Percentiles rank a stretch among this genome's conserved stretches.
Conservation (phyloP, 495 filamentous ascomycete species). For the Aspergillus steynii region DNA sequence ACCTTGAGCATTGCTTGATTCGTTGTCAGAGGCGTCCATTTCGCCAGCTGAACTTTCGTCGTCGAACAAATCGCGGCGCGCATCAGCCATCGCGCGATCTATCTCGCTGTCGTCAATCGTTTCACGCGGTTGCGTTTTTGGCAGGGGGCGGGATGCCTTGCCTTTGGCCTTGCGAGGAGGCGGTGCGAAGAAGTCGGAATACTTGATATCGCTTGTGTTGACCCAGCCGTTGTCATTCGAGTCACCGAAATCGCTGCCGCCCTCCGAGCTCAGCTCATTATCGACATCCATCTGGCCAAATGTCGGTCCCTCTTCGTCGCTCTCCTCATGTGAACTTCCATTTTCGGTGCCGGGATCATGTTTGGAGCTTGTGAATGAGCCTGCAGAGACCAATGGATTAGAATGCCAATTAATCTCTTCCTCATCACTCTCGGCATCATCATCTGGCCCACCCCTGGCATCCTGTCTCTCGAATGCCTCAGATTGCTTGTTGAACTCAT, state of each 20-base stretch:
- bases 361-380: slow-evolving; percentile 17
- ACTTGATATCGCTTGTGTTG: slow-evolving; percentile 86
- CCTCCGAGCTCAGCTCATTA: slow-evolving; percentile 56
- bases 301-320: slow-evolving; percentile 72
- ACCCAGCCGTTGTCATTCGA: slow-evolving; percentile 49
- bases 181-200: slow-evolving; percentile 88
- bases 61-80: slow-evolving; percentile 89
- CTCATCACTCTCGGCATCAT: slow-evolving; percentile 67
- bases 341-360: slow-evolving; percentile 15
- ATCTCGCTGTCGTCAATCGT: slow-evolving; percentile 60
- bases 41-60: slow-evolving; percentile 61
- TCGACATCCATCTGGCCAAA: slow-evolving; percentile 70
- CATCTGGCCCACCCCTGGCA: slow-evolving; percentile 62
- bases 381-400: slow-evolving; percentile 55
- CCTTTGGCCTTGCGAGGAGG: slow-evolving; percentile 69
- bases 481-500: slow-evolving; percentile 93
- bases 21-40: slow-evolving; percentile 41
- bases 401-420: slow-evolving; percentile 84
- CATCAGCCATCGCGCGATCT: slow-evolving; percentile 84
- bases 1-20: slow-evolving; percentile 49
- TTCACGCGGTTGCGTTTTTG: slow-evolving; percentile 49
- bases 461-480: slow-evolving; percentile 86
- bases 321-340: slow-evolving; percentile 45
- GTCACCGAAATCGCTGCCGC: slow-evolving; percentile 49
- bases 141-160: slow-evolving; percentile 44